phyloP scores from a whole-genome alignment of 305 asterid species.

The Fraxinus xanthoxyloides region DNA sequence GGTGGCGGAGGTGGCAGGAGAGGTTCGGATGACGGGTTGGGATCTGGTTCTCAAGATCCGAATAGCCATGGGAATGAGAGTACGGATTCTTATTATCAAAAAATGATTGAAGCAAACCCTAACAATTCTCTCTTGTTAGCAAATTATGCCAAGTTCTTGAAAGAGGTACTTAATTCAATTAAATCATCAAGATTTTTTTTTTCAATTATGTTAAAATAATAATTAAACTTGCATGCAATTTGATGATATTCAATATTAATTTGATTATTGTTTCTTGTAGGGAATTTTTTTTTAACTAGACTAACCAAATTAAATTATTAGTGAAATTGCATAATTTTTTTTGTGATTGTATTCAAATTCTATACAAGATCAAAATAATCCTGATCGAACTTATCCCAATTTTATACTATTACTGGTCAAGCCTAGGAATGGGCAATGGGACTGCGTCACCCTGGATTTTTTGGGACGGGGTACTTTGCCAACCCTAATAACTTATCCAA shows the following conservation, averaged over 20 bases:
- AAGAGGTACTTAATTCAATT: conserved; percentile 43
- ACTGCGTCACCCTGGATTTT: too few relatives aligned
- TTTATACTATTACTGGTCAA: background rate
- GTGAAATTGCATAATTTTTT: background rate
- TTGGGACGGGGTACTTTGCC: too few relatives aligned
- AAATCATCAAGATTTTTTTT: background rate
- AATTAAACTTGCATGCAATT: background rate
- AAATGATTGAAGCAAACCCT: conserved; percentile 69
- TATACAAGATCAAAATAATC: background rate
- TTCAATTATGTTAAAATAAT: background rate
- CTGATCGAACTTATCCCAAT: background rate
- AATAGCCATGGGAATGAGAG: conserved; percentile 51
- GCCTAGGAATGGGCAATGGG: too few relatives aligned
- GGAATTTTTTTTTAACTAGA: too few relatives aligned
- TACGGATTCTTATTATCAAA: conserved; percentile 63
- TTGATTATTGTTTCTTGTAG: too few relatives aligned
- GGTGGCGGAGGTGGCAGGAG: conserved; percentile 46
- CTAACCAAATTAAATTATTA: background rate
- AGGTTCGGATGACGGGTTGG: conserved; percentile 41
- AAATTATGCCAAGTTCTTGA: conserved; percentile 76
- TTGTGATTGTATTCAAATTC: too few relatives aligned
- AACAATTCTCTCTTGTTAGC: conserved; percentile 61
- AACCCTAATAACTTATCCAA: background rate
- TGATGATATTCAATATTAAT: background rate
- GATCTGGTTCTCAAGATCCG: conserved; percentile 44